Evolutionary conservation across 495 filamentous ascomycete genomes (phyloP).

Genomic region (Daldinia concentrica): DNA sequence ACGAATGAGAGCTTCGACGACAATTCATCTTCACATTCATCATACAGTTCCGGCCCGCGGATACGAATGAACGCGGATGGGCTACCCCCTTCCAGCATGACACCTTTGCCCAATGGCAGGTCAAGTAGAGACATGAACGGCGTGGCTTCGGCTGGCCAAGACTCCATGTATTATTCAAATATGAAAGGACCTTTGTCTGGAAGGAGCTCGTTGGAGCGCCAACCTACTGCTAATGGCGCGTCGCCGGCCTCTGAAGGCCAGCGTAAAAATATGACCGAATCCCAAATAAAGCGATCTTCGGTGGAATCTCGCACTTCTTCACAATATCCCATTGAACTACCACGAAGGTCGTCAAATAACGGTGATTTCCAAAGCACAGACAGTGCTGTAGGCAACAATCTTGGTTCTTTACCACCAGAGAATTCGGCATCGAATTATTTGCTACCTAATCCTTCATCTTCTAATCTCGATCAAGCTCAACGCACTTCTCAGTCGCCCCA

Average conservation of each 20-base stretch:
- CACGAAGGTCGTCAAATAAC: slow-evolving; percentile 46
- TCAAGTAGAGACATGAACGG: slow-evolving; percentile 42
- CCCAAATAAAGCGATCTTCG: slow-evolving; percentile 41
- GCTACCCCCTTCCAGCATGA: slow-evolving; percentile 46
- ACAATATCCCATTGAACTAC: slow-evolving; percentile 48
- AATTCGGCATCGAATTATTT: slow-evolving; percentile 18
- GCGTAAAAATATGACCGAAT: slow-evolving; percentile 39
- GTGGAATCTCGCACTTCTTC: slow-evolving; percentile 46
- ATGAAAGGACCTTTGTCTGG: slow-evolving; percentile 31
- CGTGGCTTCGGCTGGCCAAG: slow-evolving; percentile 14
- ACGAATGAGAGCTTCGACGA: slow-evolving; percentile 50
- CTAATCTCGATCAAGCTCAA: slow-evolving; percentile 55
- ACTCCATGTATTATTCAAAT: slow-evolving; percentile 33
- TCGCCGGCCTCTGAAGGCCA: slow-evolving; percentile 27
- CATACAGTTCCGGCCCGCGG: slow-evolving; percentile 49
- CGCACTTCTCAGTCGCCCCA: slow-evolving; percentile 57
- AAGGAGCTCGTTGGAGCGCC: slow-evolving; percentile 31
- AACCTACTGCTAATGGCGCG: slow-evolving; percentile 22
- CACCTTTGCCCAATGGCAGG: slow-evolving; percentile 50
- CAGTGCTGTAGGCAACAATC: slow-evolving; percentile 31
- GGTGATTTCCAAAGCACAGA: slow-evolving; percentile 47
- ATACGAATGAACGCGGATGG: slow-evolving; percentile 51
- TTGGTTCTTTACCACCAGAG: slow-evolving; percentile 27
- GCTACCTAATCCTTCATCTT: slow-evolving; percentile 46
- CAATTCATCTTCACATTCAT: slow-evolving; percentile 49